A percentile compares a stretch with the other conserved stretches of the same genome.
These are phyloP conservation scores for Geotrichum cucujoidarum DNA, from an alignment of 1,139 yeast genomes.

Conservation along the genomic window DNA sequence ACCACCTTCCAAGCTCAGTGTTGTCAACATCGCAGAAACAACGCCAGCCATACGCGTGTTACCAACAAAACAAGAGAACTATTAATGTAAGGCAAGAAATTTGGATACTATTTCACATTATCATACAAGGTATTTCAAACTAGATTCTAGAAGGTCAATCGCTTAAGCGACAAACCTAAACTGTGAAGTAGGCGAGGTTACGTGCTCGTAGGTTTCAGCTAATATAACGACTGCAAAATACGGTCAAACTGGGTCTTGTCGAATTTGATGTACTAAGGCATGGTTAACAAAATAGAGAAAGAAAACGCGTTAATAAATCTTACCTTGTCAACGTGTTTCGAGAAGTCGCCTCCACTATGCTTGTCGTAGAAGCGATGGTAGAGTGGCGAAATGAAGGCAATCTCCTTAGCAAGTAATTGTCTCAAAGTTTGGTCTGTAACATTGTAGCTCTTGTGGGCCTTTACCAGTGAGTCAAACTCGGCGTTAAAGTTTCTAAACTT, in stretches of 20 bases:
- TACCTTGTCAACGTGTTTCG: conserved; percentile 59
- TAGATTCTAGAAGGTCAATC: too few species aligned
- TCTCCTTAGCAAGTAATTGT: conserved; percentile 57
- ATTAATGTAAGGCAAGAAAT: too few species aligned
- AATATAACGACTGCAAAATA: conserved; percentile 37
- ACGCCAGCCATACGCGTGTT: too few species aligned
- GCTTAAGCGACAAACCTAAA: not conserved
- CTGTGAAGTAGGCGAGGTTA: not conserved
- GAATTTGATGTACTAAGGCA: conserved; percentile 56
- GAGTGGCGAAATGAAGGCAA: conserved; percentile 71
- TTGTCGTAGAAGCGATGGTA: conserved; percentile 80
- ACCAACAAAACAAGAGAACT: too few species aligned
- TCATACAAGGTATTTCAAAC: too few species aligned
- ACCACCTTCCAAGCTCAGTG: too few species aligned
- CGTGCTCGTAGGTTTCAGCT: not conserved
- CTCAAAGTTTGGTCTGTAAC: conserved; percentile 64
- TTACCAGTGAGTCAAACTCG: conserved; percentile 71
- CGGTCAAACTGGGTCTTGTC: conserved; percentile 58
- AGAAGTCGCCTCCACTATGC: conserved; percentile 63
- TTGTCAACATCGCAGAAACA: too few species aligned
- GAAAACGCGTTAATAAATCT: not conserved
- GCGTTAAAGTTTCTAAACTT: conserved; percentile 76
- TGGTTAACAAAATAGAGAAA: not conserved
- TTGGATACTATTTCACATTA: too few species aligned
- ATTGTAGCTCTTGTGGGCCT: conserved; percentile 57